Evolutionary conservation across 306 rosid genomes (phyloP), one percentile per base, ranked within the genome.

Genomic region (Citrullus amarus): DNA sequence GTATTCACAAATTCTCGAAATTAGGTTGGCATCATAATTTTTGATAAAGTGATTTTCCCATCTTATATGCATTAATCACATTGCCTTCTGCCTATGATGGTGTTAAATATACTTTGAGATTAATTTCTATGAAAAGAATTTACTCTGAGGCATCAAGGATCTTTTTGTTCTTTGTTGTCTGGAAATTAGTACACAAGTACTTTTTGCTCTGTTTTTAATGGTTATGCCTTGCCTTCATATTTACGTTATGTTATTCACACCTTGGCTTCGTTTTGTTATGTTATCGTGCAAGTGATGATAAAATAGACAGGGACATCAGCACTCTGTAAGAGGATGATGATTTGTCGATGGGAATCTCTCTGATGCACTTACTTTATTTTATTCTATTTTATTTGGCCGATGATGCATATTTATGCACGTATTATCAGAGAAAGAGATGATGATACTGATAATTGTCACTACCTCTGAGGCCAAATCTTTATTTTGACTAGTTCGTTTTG

Each of bases 61-160:
- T 25, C 17, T 59, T 32, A 7, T 5, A 28, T 5, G 38, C 13
- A 63, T 3, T 15, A 4, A 4, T 3, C 8, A 8, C 0, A 1
- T 3, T 18, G 32, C 32, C 32, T 41, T 9, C 4, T 39, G 75
- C 55, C 75, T 0, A 20, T 69, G 75, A 69, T 69, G 75, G 75
- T 41, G 25, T 80, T 92, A 92, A 92, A 90, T 92, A 88, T 90
- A 90, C 95, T 88, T 70, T 65, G 96, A 90, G 93, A 88, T 83
- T 85, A 28, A 20, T 46, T 62, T 88, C 97, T 17, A 50, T 89
- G 93, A 92, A 43, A 83, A 74, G 8, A 78, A 61, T 13, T 68
- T 72, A 6, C 22, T 77, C 96, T 92, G 97, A 92, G 97, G 97
- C 57, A 16, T 6, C 9, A 6, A 1, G n/a, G 20, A 3, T 17